phyloP scores from a whole-genome alignment of 192 early-diverging fungal genomes.

The Coemansia sp. region DNA sequence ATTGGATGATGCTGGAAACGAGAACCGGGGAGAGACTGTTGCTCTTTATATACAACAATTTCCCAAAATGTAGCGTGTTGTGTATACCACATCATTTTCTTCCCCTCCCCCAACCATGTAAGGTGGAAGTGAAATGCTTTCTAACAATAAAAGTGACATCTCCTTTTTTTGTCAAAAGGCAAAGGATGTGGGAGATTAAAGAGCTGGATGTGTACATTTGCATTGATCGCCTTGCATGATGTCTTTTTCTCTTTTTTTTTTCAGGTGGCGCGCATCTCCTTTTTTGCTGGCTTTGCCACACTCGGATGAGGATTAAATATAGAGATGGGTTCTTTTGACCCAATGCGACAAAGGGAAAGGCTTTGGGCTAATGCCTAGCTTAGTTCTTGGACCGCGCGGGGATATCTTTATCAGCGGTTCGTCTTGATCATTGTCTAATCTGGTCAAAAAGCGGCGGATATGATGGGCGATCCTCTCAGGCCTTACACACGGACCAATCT shows the following conservation, averaged over 20 bases:
- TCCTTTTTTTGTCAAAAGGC: background rate
- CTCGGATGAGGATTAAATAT: background rate
- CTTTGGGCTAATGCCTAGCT: no score
- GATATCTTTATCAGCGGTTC: background rate
- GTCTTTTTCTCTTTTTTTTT: background rate
- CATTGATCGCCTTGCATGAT: conserved; percentile 1
- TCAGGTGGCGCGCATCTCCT: no score
- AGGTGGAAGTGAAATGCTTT: background rate
- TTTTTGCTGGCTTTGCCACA: background rate
- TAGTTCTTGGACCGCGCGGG: no score
- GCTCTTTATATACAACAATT: conserved; percentile 1
- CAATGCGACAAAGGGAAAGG: background rate
- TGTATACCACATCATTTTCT: background rate
- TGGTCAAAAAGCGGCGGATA: background rate
- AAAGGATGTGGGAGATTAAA: background rate
- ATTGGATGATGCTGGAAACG: background rate
- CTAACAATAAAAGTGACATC: background rate
- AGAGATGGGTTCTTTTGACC: background rate
- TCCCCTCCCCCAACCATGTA: background rate
- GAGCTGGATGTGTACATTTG: background rate
- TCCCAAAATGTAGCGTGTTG: background rate
- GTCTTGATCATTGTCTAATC: background rate
- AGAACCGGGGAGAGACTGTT: background rate
- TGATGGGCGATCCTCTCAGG: background rate
- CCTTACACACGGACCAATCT: background rate